Base-by-base conservation (phyloP, 2,329 filamentous ascomycete genomes). In the Colletotrichum scovillei region DNA sequence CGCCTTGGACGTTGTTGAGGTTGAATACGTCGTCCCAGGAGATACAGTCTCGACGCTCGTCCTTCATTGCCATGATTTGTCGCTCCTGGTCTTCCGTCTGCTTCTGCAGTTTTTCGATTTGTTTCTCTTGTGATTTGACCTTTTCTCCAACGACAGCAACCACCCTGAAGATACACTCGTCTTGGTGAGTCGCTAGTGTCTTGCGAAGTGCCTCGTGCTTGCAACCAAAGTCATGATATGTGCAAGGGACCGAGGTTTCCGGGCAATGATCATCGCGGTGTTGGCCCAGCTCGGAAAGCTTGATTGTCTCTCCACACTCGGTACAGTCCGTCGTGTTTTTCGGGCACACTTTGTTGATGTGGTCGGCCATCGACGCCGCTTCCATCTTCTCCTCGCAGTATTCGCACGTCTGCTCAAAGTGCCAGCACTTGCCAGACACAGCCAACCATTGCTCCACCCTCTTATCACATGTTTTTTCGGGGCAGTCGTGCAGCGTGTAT, bases 401-500 rank as follows among this genome's bases (percentile, higher is more conserved):
- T n/a, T 82, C 80, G 77, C 91, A 92, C 11, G 80, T 78, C 0
- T 84, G 82, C 38, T 86, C 79, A 65, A 84, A 84, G 76, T 92
- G 91, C 26, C 89, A 84, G 76, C 91, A 92, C 1, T 82, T 80
- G 7, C 62, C 68, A 12, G 65, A 66, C 5, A 42, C 62, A 8
- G 72, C 52, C 70, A 90, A 84, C 75, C 88, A 88, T 59, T 87
- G 84, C 14, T 84, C 82, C 3, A 92, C 83, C 28, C 83, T 84
- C 78, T 88, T 86, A 35, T 83, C 80, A 78, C 91, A 93, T 3
- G 79, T 78, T 16, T 84, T 78, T 46, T 88, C 87, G 0, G 89
- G 87, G 76, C 91, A 93, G n/a, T 84, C 82, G 24, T 90, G 87
- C 38, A 87, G 81, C 5, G 87, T 87, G 76, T 88, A 90, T 1